Evolutionary conservation across 192 early-diverging fungal species (phyloP), one percentile per base, ranked within the genome.

Genomic region (Spizellomyces sp.): DNA sequence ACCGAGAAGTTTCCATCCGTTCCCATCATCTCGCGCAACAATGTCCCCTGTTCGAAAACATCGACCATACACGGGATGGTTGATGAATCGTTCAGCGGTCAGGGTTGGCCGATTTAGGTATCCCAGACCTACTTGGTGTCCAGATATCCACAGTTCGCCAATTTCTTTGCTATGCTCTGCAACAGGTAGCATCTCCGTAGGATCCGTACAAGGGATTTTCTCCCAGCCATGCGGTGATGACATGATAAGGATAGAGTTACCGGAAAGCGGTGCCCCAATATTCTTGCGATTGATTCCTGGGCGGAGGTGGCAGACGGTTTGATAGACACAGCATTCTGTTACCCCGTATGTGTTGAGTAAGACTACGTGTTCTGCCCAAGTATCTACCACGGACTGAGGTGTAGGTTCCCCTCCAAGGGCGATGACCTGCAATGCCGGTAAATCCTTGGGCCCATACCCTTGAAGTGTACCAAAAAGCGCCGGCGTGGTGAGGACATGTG

Each of bases 21-120:
- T 44, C 9, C 12, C 69, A 14, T 73, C 58, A n/a, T 14, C 45
- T 54, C 14, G 21, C 19, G 9, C 15, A 15, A 65, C 59, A 6
- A 78, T 43, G 72, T 78, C 76, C 12, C 76, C 76, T n/a, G 76
- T 78, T n/a, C 75, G 65, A 60, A 59, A 78, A 41, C 55, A 52
- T 45, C 48, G 27, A 6, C 67, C 64, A 47, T 54, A n/a, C 15
- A 15, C 36, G 6, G 58, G 55, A 58, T 60, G 50, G 15, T 48
- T n/a, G 5, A 84, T 71, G 43, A 74, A 75, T 58, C 71, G 46
- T 19, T 67, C n/a, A 9, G 46, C 55, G 9, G 73, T 82, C 19
- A 84, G 60, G 9, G 81, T 79, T 45, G 73, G 64, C 8, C 82
- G 76, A 22, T 82, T 80, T 0, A 84, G 57, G 67, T 84, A 84